Evolutionary conservation across 495 filamentous ascomycete species (phyloP).

Genomic region (Penicillium maclennaniae): DNA sequence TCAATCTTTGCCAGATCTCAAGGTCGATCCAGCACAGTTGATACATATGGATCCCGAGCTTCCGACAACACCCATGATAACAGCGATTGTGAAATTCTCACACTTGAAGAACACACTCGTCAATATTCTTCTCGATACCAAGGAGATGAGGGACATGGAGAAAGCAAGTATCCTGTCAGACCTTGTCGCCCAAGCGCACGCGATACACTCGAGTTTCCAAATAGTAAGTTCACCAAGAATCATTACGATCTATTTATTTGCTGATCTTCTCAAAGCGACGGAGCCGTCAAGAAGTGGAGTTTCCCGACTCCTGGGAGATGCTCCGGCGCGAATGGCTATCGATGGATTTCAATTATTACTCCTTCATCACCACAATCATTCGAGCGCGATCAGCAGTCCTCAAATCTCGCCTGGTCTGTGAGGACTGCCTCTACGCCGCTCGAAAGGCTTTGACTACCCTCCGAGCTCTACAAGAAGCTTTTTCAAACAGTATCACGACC

Average conservation of each 20-base stretch:
- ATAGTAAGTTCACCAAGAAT: constrained; percentile 7
- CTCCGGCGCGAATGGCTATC: constrained; percentile 27
- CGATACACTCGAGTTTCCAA: constrained; percentile 19
- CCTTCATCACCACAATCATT: constrained; percentile 23
- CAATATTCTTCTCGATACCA: constrained; percentile 18
- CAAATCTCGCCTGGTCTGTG: constrained; percentile 23
- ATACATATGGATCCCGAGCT: constrained; percentile 22
- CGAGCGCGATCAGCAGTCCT: constrained; percentile 22
- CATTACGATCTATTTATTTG: not conserved
- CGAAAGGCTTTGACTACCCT: constrained; percentile 24
- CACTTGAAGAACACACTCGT: constrained; percentile 20
- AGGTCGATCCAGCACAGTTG: constrained; percentile 19
- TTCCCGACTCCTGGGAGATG: constrained; percentile 13
- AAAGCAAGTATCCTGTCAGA: constrained; percentile 24
- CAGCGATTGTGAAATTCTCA: constrained; percentile 23
- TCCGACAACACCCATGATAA: constrained; percentile 22
- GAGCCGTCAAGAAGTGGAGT: constrained; percentile 17
- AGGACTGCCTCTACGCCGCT: constrained; percentile 27
- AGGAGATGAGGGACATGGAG: constrained; percentile 14
- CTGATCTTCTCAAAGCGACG: constrained; percentile 9
- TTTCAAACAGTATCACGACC: constrained; percentile 13
- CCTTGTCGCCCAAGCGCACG: constrained; percentile 17
- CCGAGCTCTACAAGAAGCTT: constrained; percentile 20
- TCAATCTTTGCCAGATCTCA: constrained; percentile 29
- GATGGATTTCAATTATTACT: constrained; percentile 32